These are phyloP conservation scores for Cladophialophora bantiana DNA, from an alignment of 2,329 filamentous ascomycete species.

Conservation along the genomic window DNA sequence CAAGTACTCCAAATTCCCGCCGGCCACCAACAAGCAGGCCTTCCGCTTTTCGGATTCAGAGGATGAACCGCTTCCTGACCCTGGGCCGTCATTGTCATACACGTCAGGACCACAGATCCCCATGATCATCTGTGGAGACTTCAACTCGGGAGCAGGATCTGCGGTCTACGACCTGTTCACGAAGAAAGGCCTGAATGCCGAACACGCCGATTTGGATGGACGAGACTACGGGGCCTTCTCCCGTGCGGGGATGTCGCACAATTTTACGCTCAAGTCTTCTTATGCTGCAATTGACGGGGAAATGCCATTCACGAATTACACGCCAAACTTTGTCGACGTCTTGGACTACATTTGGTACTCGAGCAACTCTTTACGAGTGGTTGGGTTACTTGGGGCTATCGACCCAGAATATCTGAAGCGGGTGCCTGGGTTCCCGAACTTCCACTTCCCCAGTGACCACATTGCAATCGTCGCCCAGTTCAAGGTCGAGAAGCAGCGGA, in stretches of 20 bases:
- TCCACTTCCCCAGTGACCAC: conserved; percentile 93
- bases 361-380: conserved; percentile 84
- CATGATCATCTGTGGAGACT: conserved; percentile 89
- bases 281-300: conserved; percentile 81
- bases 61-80: conserved; percentile 66
- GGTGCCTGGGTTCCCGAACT: conserved; percentile 90
- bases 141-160: conserved; percentile 87
- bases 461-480: conserved; percentile 90
- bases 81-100: conserved; percentile 86
- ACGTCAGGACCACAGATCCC: conserved; percentile 85
- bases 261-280: conserved; percentile 89
- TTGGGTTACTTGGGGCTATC: conserved; percentile 82
- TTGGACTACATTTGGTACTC: conserved; percentile 99
- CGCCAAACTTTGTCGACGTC: conserved; percentile 86
- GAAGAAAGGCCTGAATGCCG: conserved; percentile 76
- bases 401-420: conserved; percentile 84
- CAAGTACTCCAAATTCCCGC: conserved; percentile 78
- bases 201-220: conserved; percentile 79
- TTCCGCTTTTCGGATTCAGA: conserved; percentile 60
- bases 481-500: conserved; percentile 84
- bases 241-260: conserved; percentile 88
- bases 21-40: conserved; percentile 78
- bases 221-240: conserved; percentile 94
- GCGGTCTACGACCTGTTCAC: conserved; percentile 91
- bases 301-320: conserved; percentile 94